Evolutionary conservation across 179 eudicot species (phyloP).

Genomic region (Gypsophila paniculata): DNA sequence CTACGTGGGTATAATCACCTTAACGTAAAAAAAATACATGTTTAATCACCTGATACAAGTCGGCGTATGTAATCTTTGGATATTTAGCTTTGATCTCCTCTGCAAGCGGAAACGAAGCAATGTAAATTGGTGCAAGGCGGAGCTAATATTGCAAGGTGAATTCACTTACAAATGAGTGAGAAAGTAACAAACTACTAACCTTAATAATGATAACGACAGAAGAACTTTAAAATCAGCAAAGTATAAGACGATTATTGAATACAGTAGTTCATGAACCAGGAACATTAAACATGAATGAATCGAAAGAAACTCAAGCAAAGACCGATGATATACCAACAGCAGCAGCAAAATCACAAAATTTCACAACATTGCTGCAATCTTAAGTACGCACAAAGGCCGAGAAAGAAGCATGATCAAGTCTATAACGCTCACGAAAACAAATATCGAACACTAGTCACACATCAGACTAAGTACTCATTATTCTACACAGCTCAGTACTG

Average conservation of each 20-base stretch:
- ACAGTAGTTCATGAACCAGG: not conserved
- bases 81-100: conserved; percentile 79
- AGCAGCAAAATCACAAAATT: too few species aligned
- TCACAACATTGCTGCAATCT: too few species aligned
- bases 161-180: not conserved
- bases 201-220: not conserved
- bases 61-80: conserved; percentile 93
- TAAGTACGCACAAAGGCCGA: too few species aligned
- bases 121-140: not conserved
- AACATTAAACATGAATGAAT: too few species aligned
- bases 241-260: not conserved
- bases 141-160: conserved; percentile 2
- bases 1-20: not conserved
- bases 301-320: too few species aligned
- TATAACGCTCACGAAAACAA: too few species aligned
- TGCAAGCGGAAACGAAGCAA: conserved; percentile 34
- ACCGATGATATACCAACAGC: too few species aligned
- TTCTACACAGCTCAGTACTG: too few species aligned
- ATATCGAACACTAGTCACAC: too few species aligned
- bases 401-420: too few species aligned
- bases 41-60: conserved; percentile 76
- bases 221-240: not conserved
- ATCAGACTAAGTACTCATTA: too few species aligned
- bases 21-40: not conserved
- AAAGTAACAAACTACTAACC: not conserved